phyloP scores from a whole-genome alignment of 768 basidiomycete species.

The Austroboletus eburneus region DNA sequence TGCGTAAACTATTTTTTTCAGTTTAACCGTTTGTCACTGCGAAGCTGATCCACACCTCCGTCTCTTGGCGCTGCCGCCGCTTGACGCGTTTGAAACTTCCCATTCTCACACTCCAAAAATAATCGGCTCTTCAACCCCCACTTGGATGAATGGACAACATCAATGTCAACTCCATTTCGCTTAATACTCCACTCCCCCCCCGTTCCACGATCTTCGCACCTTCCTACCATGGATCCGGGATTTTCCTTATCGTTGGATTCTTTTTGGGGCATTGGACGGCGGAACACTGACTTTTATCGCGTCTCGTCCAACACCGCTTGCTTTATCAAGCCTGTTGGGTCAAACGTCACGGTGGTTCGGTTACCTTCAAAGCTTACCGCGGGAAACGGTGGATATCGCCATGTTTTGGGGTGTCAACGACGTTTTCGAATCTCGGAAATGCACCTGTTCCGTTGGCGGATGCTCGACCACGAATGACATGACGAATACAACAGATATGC shows the following conservation, averaged over 20 bases:
- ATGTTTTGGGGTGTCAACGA: constrained; percentile 50
- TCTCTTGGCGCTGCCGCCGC: constrained; percentile 11
- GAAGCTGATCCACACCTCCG: constrained; percentile 5
- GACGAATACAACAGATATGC: constrained; percentile 1
- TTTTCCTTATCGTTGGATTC: constrained; percentile 18
- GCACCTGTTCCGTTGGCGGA: constrained; percentile 17
- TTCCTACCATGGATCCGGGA: constrained; percentile 23
- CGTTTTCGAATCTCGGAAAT: constrained; percentile 14
- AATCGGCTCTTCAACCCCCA: constrained; percentile 6
- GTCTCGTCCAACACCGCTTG: constrained; percentile 4
- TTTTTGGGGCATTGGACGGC: constrained; percentile 6
- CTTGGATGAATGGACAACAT: constrained; percentile 22
- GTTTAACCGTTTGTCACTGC: not conserved
- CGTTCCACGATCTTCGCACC: constrained; percentile 8
- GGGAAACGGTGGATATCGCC: constrained; percentile 49
- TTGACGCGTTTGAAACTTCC: constrained; percentile 4
- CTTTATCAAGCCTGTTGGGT: constrained; percentile 42
- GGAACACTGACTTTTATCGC: constrained; percentile 2
- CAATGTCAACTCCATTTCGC: constrained; percentile 14
- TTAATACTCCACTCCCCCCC: constrained; percentile 12
- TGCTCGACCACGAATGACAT: constrained; percentile 4
- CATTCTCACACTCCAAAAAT: constrained; percentile 19
- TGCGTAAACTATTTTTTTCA: constrained; percentile 32
- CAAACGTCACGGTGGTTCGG: constrained; percentile 54
- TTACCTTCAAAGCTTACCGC: constrained; percentile 65